These are phyloP conservation scores for Teratosphaeriaceae sp. DNA, from an alignment of 2,329 filamentous ascomycete genomes.

Conservation along the genomic window DNA sequence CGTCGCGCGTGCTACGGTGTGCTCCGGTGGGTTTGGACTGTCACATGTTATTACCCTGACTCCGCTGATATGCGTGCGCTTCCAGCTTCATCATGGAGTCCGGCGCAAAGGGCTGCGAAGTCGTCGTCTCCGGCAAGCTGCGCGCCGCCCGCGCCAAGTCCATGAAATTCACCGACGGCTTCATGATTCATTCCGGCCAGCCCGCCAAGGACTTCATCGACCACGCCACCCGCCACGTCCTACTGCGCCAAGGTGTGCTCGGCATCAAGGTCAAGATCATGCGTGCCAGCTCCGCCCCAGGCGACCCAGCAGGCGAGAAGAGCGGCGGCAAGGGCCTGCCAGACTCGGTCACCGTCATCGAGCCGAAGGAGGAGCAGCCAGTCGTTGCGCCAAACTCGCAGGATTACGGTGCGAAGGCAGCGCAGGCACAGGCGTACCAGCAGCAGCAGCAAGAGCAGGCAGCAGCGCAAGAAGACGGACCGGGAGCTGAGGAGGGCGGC, in stretches of 20 bases:
- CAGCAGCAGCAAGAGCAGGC: conserved; percentile 46
- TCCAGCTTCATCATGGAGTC: conserved; percentile 98
- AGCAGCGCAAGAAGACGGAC: conserved; percentile 18
- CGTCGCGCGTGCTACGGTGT: conserved; percentile 99
- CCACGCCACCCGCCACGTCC: conserved; percentile 95
- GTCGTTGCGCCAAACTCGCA: conserved; percentile 93
- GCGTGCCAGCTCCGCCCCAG: conserved; percentile 64
- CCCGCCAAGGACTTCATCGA: conserved; percentile 99
- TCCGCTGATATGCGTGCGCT: conserved; percentile 7
- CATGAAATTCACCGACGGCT: conserved; percentile 99
- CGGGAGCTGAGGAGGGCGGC: conserved; percentile 7
- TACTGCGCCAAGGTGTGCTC: conserved; percentile 98
- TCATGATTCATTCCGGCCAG: conserved; percentile 99
- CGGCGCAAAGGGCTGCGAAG: conserved; percentile 99
- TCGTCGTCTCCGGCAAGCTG: conserved; percentile 98
- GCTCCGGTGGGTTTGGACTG: conserved; percentile 50
- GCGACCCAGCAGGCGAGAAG: conserved; percentile 96
- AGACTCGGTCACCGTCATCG: conserved; percentile 98
- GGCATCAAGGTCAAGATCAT: conserved; percentile 99
- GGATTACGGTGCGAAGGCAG: conserved; percentile 95
- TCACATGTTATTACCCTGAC: neutral
- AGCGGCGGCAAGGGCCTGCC: conserved; percentile 95
- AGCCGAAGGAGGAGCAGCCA: conserved; percentile 98
- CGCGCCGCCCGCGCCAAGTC: conserved; percentile 98
- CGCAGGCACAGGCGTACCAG: conserved; percentile 56